phyloP scores from a whole-genome alignment of 768 basidiomycete genomes.

The Leccinellum luteum region DNA sequence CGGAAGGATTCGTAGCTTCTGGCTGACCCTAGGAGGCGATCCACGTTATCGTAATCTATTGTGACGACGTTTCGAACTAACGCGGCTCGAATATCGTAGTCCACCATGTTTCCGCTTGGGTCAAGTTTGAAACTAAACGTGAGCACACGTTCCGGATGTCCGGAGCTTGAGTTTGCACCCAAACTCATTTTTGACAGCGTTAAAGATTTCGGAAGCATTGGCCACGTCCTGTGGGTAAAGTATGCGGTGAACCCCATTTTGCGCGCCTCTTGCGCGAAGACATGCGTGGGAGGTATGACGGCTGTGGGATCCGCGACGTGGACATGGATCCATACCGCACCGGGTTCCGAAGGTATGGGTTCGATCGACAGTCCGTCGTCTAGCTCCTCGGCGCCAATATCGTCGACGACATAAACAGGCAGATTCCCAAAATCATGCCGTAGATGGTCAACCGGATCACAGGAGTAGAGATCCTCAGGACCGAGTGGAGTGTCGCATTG shows the following conservation, averaged over 20 bases:
- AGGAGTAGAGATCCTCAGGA: constrained; percentile 59
- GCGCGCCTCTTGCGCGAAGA: constrained; percentile 57
- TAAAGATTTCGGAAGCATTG: constrained; percentile 69
- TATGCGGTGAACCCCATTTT: constrained; percentile 56
- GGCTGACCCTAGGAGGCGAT: constrained; percentile 43
- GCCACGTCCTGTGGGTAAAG: constrained; percentile 56
- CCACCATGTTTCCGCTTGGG: constrained; percentile 58
- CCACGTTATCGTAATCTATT: constrained; percentile 67
- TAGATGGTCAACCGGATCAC: constrained; percentile 64
- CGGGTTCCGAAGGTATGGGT: constrained; percentile 54
- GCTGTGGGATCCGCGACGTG: constrained; percentile 94
- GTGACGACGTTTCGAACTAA: constrained; percentile 65
- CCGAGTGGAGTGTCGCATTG: constrained; percentile 41
- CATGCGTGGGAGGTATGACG: constrained; percentile 67
- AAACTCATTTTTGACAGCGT: constrained; percentile 51
- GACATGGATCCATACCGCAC: constrained; percentile 75
- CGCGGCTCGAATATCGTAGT: constrained; percentile 68
- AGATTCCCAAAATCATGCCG: constrained; percentile 85
- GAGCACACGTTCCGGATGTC: constrained; percentile 54
- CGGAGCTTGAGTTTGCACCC: constrained; percentile 34
- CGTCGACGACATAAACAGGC: constrained; percentile 87
- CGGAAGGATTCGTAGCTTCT: constrained; percentile 9
- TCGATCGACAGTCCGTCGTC: constrained; percentile 94
- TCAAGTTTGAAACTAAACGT: constrained; percentile 80
- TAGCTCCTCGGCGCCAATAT: constrained; percentile 72